Conservation (phyloP, 2,329 filamentous ascomycete genomes). For the Pestalotiopsis sp. region DNA sequence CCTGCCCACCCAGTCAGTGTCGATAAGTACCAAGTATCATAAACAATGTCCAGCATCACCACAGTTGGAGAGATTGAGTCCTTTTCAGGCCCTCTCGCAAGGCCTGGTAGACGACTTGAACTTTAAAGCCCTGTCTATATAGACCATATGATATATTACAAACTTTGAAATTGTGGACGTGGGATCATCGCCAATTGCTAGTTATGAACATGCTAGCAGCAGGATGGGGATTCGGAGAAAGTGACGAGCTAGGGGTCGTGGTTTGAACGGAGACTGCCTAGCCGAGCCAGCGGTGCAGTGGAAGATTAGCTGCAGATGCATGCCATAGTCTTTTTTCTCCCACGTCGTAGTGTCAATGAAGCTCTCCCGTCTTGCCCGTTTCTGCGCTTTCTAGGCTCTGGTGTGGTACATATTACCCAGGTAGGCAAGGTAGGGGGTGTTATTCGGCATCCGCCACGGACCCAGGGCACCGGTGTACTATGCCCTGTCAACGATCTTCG, state of each 20-base stretch:
- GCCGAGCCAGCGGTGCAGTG: slow-evolving; percentile 10
- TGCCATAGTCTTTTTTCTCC: slow-evolving; percentile 20
- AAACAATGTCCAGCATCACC: background rate
- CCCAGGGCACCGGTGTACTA: background rate
- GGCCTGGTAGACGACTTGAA: background rate
- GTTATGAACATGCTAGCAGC: background rate
- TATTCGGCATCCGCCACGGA: slow-evolving; percentile 26
- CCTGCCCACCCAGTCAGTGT: background rate
- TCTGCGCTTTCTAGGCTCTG: background rate
- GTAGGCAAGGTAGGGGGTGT: slow-evolving; percentile 20
- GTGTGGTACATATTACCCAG: background rate
- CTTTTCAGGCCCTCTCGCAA: background rate
- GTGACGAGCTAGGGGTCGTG: background rate
- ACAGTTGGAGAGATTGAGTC: background rate
- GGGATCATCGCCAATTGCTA: background rate
- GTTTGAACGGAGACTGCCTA: background rate
- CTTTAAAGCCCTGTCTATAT: background rate
- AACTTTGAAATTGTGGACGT: background rate
- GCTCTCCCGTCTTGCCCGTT: background rate
- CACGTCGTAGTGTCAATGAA: background rate
- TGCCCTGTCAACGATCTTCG: background rate
- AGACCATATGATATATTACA: background rate
- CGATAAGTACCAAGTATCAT: background rate
- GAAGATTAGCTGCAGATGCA: slow-evolving; percentile 36
- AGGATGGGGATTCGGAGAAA: background rate